phyloP scores from a whole-genome alignment of 306 rosid genomes.

The Fragaria ananassa region DNA sequence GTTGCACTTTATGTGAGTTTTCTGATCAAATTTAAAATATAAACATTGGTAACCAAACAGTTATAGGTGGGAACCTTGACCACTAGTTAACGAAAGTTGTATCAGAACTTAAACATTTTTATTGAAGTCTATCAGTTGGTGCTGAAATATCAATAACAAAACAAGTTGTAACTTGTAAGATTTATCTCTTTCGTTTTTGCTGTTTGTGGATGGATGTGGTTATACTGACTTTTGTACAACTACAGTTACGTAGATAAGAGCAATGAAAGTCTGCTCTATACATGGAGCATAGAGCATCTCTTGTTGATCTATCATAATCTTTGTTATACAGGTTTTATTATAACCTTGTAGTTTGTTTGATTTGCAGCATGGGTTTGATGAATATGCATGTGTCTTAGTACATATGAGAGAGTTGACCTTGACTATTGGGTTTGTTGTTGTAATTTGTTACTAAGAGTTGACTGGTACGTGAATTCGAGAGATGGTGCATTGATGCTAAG shows the following conservation, averaged over 20 bases:
- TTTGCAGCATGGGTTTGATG: background rate
- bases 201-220: background rate
- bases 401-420: constrained; percentile 8
- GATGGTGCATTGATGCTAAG: background rate
- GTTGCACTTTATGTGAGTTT: background rate
- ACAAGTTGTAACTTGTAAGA: background rate
- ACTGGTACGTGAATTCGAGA: no score
- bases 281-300: background rate
- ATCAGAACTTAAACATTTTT: background rate
- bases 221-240: background rate
- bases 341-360: background rate
- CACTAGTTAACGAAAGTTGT: background rate
- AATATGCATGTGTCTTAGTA: background rate
- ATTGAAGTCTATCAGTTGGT: background rate
- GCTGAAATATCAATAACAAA: background rate
- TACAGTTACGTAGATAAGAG: background rate
- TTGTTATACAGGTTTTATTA: background rate
- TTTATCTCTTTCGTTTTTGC: background rate
- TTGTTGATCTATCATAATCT: background rate
- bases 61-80: background rate
- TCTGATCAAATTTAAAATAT: background rate
- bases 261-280: background rate
- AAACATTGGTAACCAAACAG: background rate
- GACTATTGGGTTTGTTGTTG: constrained; percentile 4
- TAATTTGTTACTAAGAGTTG: background rate